Percentiles rank a stretch among this genome's conserved stretches.
These are phyloP conservation scores for Blastocystis sp. DNA, from an alignment of 352 stramenopile species.

Conservation along the genomic window DNA sequence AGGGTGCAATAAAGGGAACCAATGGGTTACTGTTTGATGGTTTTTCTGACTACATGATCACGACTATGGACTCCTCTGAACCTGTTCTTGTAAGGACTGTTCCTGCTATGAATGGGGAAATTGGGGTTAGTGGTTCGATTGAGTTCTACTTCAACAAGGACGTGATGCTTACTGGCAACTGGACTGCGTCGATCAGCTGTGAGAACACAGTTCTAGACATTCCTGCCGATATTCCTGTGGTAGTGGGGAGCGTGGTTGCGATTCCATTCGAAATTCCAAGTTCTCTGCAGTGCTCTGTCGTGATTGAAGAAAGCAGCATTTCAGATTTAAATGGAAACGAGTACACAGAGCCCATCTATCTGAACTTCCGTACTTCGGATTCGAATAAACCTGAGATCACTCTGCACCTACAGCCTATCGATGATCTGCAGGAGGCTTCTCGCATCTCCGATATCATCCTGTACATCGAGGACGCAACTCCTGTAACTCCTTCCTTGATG, in stretches of 20 bases:
- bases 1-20: neutral
- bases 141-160: slow-evolving; percentile 22
- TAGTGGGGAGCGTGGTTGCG: neutral
- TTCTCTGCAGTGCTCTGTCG: neutral
- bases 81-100: neutral
- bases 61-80: neutral
- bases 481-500: neutral
- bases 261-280: neutral
- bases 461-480: neutral
- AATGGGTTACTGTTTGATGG: neutral
- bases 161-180: neutral
- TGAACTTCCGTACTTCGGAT: neutral
- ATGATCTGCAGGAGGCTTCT: neutral
- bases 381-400: neutral
- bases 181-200: neutral
- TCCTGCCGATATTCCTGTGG: neutral
- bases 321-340: neutral
- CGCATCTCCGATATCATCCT: slow-evolving; percentile 26
- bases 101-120: neutral
- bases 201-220: neutral
- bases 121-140: neutral
- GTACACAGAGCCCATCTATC: neutral
- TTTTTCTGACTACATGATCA: neutral
- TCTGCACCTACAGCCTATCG: neutral
- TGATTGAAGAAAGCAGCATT: slow-evolving; percentile 3